Base-by-base conservation (phyloP, 306 rosid species). In the Lathyrus aphaca region DNA sequence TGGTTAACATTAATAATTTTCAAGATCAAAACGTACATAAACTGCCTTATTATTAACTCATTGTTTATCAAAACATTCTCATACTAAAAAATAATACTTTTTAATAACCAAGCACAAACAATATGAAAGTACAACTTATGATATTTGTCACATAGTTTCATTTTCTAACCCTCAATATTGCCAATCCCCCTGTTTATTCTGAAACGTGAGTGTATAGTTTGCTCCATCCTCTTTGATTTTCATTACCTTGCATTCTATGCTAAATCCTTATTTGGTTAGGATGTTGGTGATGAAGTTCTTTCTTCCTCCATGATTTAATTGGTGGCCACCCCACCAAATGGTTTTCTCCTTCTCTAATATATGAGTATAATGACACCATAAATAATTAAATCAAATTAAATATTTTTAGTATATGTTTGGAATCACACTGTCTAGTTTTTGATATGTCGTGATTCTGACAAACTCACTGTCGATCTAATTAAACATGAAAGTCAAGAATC, bases 251-350 rank as follows among this genome's bases (percentile, higher is more conserved):
- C 46, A 42, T 25, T 44, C 75, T 45, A 16, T 16, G 21, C 15
- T 46, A 10, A 55, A 66, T 80, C 68, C 81, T 72, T 7, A 73
- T 43, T 17, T 43, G 77, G 14, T 69, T 66, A 43, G 12, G 65
- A 57, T 14, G 84, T 16, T 78, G 78, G 19, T 76, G 79, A 12
- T 81, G 82, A 5, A 82, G 58, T 65, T 77, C 66, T 79, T 77
- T 89, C 77, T 78, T 86, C 77, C 92, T 86, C 86, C 91, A 89
- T 49, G 95, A 77, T 58, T 85, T 86, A 32, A 92, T 82, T 13
- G 96, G 98, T 64, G 98, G 98, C 98, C 98, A 92, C 67, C 98
- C 98, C 77, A 89, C 92, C 12, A 82, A 67, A 37, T 71, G 50
- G 6, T 69, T 74, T 66, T 72, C 79, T 64, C 84, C 87, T 71